Evolutionary conservation across 2,329 filamentous ascomycete species (phyloP).

Genomic region (Aspergillaceae sp.): DNA sequence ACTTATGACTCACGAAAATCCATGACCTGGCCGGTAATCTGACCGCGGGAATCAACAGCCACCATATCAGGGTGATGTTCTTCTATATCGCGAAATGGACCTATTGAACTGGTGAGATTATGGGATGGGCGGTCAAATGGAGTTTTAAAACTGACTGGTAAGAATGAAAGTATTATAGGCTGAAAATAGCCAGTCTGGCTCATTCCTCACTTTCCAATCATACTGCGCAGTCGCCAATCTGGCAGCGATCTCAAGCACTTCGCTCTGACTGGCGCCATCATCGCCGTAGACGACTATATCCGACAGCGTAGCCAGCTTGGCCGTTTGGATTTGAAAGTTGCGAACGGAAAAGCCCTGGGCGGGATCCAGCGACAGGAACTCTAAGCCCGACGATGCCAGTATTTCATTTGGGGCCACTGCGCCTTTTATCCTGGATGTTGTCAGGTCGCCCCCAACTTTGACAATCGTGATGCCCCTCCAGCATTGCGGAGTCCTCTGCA

Average conservation of each 20-base stretch:
- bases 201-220: slow-evolving; percentile 60
- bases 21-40: slow-evolving; percentile 65
- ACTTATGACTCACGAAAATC: slow-evolving; percentile 59
- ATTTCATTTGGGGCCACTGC: slow-evolving; percentile 77
- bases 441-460: slow-evolving; percentile 77
- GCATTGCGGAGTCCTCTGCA: slow-evolving; percentile 64
- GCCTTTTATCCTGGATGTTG: slow-evolving; percentile 68
- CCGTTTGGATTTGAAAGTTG: slow-evolving; percentile 93
- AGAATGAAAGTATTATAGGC: slow-evolving; percentile 80
- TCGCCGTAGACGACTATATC: slow-evolving; percentile 91
- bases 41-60: slow-evolving; percentile 62
- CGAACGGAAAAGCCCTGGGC: slow-evolving; percentile 86
- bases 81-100: slow-evolving; percentile 64
- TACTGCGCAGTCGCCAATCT: slow-evolving; percentile 66
- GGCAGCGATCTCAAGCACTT: slow-evolving; percentile 56
- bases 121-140: slow-evolving; percentile 5
- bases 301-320: slow-evolving; percentile 77
- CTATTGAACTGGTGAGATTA: slow-evolving; percentile 28
- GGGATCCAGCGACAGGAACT: slow-evolving; percentile 78
- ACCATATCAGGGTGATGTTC: slow-evolving; percentile 60
- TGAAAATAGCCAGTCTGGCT: slow-evolving; percentile 47
- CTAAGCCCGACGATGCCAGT: slow-evolving; percentile 47
- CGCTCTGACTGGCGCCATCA: slow-evolving; percentile 51
- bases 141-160: slow-evolving; percentile 39
- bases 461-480: slow-evolving; percentile 76